Evolutionary conservation across 108 stramenopile species (phyloP), one percentile per base, ranked within the genome.

Genomic region (Skeletonema costatum): DNA sequence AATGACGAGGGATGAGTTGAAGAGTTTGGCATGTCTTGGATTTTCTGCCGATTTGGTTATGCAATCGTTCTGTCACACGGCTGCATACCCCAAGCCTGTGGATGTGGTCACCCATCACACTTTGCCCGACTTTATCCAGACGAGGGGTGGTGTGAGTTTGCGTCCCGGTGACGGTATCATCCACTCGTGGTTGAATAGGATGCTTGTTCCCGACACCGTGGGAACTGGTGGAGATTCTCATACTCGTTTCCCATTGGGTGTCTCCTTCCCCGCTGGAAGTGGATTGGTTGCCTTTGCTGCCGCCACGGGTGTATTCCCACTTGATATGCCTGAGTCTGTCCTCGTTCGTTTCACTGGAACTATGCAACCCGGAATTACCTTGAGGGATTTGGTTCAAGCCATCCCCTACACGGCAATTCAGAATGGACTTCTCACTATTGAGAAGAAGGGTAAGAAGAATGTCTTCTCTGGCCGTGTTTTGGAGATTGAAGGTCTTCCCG

Each of bases 1-100:
- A 61, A 98, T 98, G 97, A 98, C 97, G 14, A 90, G 97, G 58
- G 97, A 98, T 78, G 97, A 98, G 83, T 83, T 98, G 68, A 91
- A 92, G 67, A 77, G 87, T 48, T 86, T 98, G 82, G 94, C 97
- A 12, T 98, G 97, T 81, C 84, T 98, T 71, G 97, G 97, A 76
- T 98, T 98, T 80, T 84, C 83, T 30, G 93, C 97, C 56, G 97
- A 98, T 80, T 80, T 98, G 62, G 97, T 98, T 66, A 98, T 98
- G 97, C 97, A 98, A 77, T 90, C 89, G 46, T 98, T 98, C 80
- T 98, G 97, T 86, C 97, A 98, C 87, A 98, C 97, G 3, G 97
- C 97, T 31, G 97, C 97, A 38, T 98, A 98, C 84, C 97, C 97
- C 66, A 98, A 98, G 78, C 97, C 97, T 46, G 97, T 98, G 11